Evolutionary conservation across 345 rosid genomes (phyloP).

Genomic region (Cardiospermum halicacabum): DNA sequence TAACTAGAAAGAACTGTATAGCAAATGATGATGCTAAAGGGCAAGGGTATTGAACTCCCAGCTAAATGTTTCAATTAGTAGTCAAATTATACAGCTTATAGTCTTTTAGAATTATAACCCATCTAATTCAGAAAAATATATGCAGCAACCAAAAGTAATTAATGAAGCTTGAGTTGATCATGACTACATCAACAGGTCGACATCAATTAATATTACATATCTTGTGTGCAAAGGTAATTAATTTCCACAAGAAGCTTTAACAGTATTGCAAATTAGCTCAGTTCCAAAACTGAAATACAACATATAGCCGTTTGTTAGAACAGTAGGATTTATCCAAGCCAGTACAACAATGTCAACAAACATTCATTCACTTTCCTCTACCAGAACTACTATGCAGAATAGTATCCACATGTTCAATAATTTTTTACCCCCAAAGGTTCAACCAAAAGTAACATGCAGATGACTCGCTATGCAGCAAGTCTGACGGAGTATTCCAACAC

Average conservation of each 20-base stretch:
- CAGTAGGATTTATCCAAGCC: background rate
- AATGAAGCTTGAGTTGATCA: background rate
- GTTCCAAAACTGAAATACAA: constrained; percentile 1
- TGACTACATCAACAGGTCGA: background rate
- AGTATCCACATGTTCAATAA: background rate
- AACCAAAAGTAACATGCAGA: background rate
- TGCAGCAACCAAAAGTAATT: background rate
- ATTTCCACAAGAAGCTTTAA: background rate
- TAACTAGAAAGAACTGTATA: background rate
- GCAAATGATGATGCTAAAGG: background rate
- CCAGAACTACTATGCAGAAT: background rate
- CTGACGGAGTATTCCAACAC: constrained; percentile 1
- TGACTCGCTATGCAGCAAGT: background rate
- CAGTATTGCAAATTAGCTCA: background rate
- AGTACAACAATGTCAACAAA: background rate
- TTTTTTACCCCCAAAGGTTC: background rate
- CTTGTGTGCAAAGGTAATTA: too few relatives aligned
- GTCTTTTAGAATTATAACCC: background rate
- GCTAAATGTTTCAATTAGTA: background rate
- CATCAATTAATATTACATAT: background rate
- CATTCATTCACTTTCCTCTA: background rate
- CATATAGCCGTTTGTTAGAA: background rate
- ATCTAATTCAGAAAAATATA: background rate
- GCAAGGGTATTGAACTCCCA: background rate
- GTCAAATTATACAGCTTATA: background rate